Base-by-base conservation (phyloP, 257 asterid species). In the Scutellaria minor region DNA sequence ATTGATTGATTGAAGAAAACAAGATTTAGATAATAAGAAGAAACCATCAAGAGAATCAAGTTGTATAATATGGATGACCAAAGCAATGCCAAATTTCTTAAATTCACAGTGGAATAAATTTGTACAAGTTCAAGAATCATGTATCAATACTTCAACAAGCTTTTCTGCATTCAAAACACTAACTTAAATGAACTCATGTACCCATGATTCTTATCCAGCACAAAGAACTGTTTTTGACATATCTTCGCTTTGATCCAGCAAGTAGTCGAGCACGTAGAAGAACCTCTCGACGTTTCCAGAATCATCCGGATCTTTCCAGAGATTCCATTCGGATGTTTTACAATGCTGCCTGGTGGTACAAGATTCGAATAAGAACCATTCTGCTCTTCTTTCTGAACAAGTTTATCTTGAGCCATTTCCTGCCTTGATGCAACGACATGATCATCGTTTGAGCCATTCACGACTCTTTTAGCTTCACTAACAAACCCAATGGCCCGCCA, bases 401-500 rank as follows among this genome's bases (percentile, higher is more conserved):
- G 63, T 18, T 48, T 73, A 46, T 68, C 77, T 52, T 56, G 71
- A n/a, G 68, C 65, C 22, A 24, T 66, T 69, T 59, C 72, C 51
- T 67, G 55, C 61, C 22, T 35, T 54, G 70, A 41, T 6, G 46
- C 59, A 42, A 40, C 53, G 20, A 48, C 45, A 2, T 60, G 74
- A 60, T 80, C 78, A 40, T 76, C 72, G 5, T 70, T 81, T 9
- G 54, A 45, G 39, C 77, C 75, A 60, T 58, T 58, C 15, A 81
- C 9, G 51, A 94, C 77, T 79, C 90, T 88, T 77, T 82, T 77
- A 15, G 95, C 95, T 72, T 94, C 89, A 37, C 64, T 81, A 42
- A 77, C 51, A 14, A 91, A 85, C 56, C 97, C 97, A 35, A 94
- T 89, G 62, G 95, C 84, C 31, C 73, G 85, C 98, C 98, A 94